Conservation (phyloP, 106 monocot genomes). For the Vanilla planifolia region DNA sequence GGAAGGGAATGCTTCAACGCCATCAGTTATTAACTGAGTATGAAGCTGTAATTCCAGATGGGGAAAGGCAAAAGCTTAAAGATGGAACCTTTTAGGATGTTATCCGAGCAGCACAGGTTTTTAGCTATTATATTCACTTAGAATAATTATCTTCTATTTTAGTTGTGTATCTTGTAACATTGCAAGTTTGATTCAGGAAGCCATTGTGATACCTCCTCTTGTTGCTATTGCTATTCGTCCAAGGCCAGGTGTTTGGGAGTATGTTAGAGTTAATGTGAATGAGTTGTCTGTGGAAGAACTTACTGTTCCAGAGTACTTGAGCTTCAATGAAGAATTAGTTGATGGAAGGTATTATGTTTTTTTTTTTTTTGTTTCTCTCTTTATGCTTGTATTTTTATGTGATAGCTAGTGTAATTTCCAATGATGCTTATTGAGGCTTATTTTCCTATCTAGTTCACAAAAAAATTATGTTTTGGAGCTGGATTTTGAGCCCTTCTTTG, state of each 20-base stretch:
- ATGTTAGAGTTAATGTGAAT: conserved; percentile 51
- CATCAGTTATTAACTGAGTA: conserved; percentile 10
- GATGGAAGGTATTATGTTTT: conserved; percentile 63
- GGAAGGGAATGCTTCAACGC: conserved; percentile 12
- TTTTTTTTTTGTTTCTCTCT: too few relatives aligned
- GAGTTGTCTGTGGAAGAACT: conserved; percentile 58
- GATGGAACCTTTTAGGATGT: conserved; percentile 13
- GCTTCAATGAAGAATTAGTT: conserved; percentile 85
- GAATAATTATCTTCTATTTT: background rate
- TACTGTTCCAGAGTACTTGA: conserved; percentile 63
- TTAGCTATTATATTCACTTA: background rate
- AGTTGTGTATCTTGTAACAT: too few relatives aligned
- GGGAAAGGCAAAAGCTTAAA: conserved; percentile 9
- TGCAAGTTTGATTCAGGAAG: conserved; percentile 75
- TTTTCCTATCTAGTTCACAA: background rate
- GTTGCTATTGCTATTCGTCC: conserved; percentile 85
- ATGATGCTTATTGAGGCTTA: background rate
- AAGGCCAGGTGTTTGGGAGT: conserved; percentile 83
- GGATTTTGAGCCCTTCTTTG: conserved; percentile 13
- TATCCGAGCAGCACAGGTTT: conserved; percentile 5
- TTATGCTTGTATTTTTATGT: background rate
- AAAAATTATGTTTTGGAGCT: conserved; percentile 10
- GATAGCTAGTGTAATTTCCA: background rate
- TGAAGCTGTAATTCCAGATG: conserved; percentile 8
- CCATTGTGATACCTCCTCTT: conserved; percentile 64